Evolutionary conservation across 805 yeast species (phyloP), one percentile per base, ranked within the genome.

Genomic region (Kuraishia molischiana): DNA sequence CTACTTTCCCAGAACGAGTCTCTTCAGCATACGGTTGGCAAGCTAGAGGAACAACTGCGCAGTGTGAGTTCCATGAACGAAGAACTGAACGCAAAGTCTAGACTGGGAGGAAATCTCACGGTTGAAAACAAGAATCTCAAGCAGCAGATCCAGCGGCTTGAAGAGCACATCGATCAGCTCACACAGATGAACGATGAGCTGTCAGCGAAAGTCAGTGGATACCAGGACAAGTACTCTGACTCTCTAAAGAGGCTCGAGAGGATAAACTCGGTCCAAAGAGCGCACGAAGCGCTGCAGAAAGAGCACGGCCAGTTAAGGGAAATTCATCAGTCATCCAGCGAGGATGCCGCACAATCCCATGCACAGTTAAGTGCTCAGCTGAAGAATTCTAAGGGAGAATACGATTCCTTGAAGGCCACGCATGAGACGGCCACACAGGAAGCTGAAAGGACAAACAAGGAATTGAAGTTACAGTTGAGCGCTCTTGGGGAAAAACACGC

Each of bases 11-110:
- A 22, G 8, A 41, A 29, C 24, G 14, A 34, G 5, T 29, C 30
- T 20, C 24, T 45, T 21, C 45, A 42, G 10, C 33, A 34, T n/a
- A 33, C 43, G 13, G 38, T 34, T 29, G 35, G 24, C 14, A 38
- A 40, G 14, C 37, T 45, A n/a, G 31, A 34, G 19, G 30, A 29
- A 11, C 39, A 36, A 20, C 39, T 40, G 10, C 10, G 8, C 26
- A 22, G 8, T 22, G 26, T 11, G 26, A 22, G 26, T 22, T 22
- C 26, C 8, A 22, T 8, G 26, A 22, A 22, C 26, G 26, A 22
- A 22, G 26, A 22, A 22, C 11, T 22, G 26, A 11, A 8, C 8
- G 26, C 26, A 22, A 22, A 22, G 26, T 8, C 11, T 11, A 22
- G 11, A 22, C 26, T 22, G 10, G 26, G 11, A 11, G 26, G 10